Evolutionary conservation across 1,284 basidiomycete species (phyloP).

Genomic region (Ustilago cynodontis): DNA sequence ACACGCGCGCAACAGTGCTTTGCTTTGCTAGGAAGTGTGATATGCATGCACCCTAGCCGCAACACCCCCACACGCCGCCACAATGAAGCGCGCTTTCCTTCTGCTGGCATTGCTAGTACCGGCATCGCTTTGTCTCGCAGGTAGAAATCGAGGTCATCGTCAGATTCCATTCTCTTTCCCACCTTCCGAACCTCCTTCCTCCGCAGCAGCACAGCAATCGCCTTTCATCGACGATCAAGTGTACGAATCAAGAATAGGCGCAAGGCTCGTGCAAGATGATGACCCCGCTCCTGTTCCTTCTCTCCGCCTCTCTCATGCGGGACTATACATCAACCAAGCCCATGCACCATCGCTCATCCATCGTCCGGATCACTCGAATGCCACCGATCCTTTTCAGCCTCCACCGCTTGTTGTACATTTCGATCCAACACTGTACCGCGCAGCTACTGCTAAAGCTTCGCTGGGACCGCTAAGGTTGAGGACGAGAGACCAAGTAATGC

Average conservation of each 20-base stretch:
- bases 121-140: constrained; percentile 17
- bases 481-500: constrained; percentile 47
- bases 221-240: constrained; percentile 5
- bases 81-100: constrained; percentile 11
- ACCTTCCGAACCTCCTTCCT: constrained; percentile 7
- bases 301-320: constrained; percentile 52
- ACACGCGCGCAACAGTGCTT: too few relatives aligned
- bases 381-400: constrained; percentile 31
- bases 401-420: constrained; percentile 49
- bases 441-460: constrained; percentile 18
- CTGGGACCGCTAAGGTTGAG: constrained; percentile 31
- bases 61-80: background rate
- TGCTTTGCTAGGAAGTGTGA: background rate
- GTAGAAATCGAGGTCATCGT: constrained; percentile 25
- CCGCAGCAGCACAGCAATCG: constrained; percentile 7
- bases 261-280: constrained; percentile 38
- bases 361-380: constrained; percentile 29
- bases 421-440: constrained; percentile 28
- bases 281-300: constrained; percentile 37
- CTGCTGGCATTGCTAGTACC: constrained; percentile 7
- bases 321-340: constrained; percentile 55
- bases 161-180: constrained; percentile 38
- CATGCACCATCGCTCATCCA: constrained; percentile 28
- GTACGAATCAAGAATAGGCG: constrained; percentile 5
- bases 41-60: background rate